Base-by-base conservation (phyloP, 2,329 filamentous ascomycete species). In the Plenodomus lindquistii region DNA sequence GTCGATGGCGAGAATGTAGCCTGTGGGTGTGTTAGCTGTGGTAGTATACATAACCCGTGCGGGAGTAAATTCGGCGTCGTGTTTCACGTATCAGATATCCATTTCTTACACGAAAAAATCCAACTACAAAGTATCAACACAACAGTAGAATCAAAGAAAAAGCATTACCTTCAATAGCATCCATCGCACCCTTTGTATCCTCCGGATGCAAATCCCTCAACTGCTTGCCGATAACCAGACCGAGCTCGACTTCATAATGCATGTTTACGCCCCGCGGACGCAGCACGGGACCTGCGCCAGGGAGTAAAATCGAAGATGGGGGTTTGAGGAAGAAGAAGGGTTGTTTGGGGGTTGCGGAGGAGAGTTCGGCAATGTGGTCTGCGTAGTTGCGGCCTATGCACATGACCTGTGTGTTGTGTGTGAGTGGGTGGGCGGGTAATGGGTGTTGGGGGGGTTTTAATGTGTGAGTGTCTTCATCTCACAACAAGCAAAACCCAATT, bases 301-400 rank as follows among this genome's bases (percentile, higher is more conserved):
- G 91, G 18, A 88, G 81, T 3, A 97, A 82, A 62, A 99, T 89
- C 3, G 91, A 89, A 35, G 88, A 90, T 0, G 92, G 78, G 1
- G 94, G 94, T 81, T 99, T 99, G 62, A 97, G 84, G 82, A 99
- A 99, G 85, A 97, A 99, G 78, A 99, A 97, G 20, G 94, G 94
- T 75, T 97, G 91, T 73, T 94, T 95, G 42, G 94, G 94, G 58
- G 85, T 85, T 52, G 82, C 80, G 74, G 87, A 96, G 75, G 91
- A 91, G 61, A 99, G 83, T 79, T 99, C 94, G 56, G 87, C 84
- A 69, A 97, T 88, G 76, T 99, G 94, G 74, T 96, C 94, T 66
- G 92, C 93, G 81, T 97, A 99, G 80, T 99, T 96, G 65, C 94
- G 85, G 62, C 91, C 91, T 69, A 97, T 95, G 76, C 93, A 97